These are phyloP conservation scores for Truncatella angustata DNA, from an alignment of 2,329 filamentous ascomycete species.

Conservation along the genomic window DNA sequence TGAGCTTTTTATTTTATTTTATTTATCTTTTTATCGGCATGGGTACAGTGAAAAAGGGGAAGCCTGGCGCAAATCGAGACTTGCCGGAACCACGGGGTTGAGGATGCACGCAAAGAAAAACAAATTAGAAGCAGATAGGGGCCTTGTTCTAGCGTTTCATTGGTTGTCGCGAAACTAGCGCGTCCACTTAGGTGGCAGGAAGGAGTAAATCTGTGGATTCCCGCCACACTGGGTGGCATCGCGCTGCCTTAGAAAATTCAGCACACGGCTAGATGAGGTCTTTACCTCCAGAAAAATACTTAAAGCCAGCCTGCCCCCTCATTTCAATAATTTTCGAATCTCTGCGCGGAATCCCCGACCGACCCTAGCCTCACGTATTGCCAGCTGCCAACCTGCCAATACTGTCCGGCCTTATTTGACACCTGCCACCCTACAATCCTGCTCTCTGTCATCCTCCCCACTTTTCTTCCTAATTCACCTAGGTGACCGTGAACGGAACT, in stretches of 20 bases:
- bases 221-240: constrained; percentile 31
- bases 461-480: neutral
- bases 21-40: neutral
- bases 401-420: constrained; percentile 20
- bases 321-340: constrained; percentile 45
- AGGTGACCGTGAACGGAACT: constrained; percentile 7
- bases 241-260: constrained; percentile 24
- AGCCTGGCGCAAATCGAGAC: constrained; percentile 19
- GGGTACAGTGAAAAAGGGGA: constrained; percentile 1
- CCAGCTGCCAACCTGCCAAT: constrained; percentile 24
- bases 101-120: constrained; percentile 22
- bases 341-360: constrained; percentile 56
- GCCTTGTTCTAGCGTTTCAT: constrained; percentile 19
- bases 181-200: constrained; percentile 26
- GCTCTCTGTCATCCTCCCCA: constrained; percentile 5
- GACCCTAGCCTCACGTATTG: constrained; percentile 39
- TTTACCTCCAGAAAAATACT: constrained; percentile 50
- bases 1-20: neutral
- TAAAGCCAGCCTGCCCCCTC: constrained; percentile 52
- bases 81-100: constrained; percentile 22
- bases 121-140: constrained; percentile 28
- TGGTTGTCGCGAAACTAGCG: constrained; percentile 21
- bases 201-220: constrained; percentile 23
- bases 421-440: neutral
- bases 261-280: constrained; percentile 22